phyloP scores from a whole-genome alignment of 305 asterid genomes.

The Ruellia speciosa region DNA sequence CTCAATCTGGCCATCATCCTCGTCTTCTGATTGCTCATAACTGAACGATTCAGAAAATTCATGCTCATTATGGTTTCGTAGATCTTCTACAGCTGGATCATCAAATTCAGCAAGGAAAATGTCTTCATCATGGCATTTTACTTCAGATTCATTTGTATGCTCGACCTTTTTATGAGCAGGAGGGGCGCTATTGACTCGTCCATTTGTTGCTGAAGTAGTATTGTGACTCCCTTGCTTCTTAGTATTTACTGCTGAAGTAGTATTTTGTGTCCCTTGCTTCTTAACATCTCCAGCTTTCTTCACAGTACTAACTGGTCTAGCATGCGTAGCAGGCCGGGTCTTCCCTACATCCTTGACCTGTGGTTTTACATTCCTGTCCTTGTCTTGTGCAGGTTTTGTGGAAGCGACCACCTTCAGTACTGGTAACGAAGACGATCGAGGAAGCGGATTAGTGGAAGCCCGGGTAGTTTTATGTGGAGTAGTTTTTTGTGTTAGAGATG shows the following conservation, averaged over 20 bases:
- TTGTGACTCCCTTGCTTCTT: slow-evolving; percentile 28
- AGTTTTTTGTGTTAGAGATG: background rate
- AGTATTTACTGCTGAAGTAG: slow-evolving; percentile 3
- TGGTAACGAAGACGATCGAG: background rate
- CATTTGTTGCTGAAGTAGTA: slow-evolving; percentile 21
- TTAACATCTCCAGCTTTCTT: slow-evolving; percentile 23
- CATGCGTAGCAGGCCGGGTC: background rate
- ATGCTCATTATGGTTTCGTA: background rate
- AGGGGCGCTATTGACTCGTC: slow-evolving; percentile 10
- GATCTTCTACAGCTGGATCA: background rate
- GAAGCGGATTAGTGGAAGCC: background rate
- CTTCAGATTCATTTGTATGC: slow-evolving; percentile 6
- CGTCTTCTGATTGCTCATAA: background rate
- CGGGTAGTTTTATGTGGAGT: background rate
- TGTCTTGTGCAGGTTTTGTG: background rate
- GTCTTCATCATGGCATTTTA: background rate
- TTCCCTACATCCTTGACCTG: background rate
- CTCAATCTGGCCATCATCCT: background rate
- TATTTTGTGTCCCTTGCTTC: slow-evolving; percentile 25
- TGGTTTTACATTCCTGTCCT: background rate
- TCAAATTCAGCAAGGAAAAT: background rate
- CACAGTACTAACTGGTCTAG: background rate
- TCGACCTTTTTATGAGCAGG: slow-evolving; percentile 19
- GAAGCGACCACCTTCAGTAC: background rate
- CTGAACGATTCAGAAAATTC: background rate